Evolutionary conservation across 148 eudicot species (phyloP), one percentile per base, ranked within the genome.

Genomic region (Drosera capensis): DNA sequence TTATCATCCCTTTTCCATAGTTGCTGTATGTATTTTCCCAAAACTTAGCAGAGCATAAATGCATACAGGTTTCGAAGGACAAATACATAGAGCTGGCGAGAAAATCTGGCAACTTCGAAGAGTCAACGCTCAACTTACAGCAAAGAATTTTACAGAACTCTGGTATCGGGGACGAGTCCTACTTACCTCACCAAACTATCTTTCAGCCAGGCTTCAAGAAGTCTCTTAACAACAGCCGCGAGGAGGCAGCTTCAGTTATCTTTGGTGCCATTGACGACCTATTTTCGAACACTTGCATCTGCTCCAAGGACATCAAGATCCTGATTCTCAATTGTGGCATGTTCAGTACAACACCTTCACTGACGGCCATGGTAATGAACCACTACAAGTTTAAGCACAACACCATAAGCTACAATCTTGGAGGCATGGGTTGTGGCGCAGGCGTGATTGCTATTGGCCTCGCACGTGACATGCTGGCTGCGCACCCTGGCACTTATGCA

Each of bases 371-470:
- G 92, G 46, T 85, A 2, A 75, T 85, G 35, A 80, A 85, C 57
- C 95, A 71, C 36, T 85, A 80, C 66, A 85, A 85, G 60, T 58
- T 85, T 5, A 64, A 71, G 25, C 74, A 68, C 38, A 58, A 64
- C 14, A 66, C 74, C 19, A 55, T 60, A 17, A 80, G 86, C 64
- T 85, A 62, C 57, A 85, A 80, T 39, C 71, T 80, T 3, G 92
- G 86, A 9, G 92, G 95, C 13, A 85, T 80, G 95, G 95, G 95
- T 0, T 85, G 95, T 36, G 58, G 73, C 14, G 95, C 90, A 1
- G 78, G 90, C 8, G 52, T 75, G 16, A 54, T 75, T 7, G 90
- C 90, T 14, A 52, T 85, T 1, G 82, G 80, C 47, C 43, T 85
- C 34, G 95, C 95, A 3, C 64, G 45, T 30, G 86, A 80, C 30